phyloP scores from a whole-genome alignment of 129 eudicot species.

The Flaveria ramosissima region DNA sequence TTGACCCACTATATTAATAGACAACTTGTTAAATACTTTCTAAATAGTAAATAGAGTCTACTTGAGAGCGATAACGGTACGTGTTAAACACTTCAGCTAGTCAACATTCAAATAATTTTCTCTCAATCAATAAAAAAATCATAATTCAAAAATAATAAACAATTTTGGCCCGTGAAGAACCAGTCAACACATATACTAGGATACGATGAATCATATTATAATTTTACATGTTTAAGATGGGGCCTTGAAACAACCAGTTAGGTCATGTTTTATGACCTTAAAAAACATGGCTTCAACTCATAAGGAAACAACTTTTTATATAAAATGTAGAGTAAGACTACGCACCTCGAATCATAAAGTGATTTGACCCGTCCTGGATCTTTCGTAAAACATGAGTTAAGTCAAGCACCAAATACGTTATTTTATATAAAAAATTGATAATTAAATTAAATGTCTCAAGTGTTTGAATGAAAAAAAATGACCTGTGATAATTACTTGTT shows the following conservation, averaged over 20 bases:
- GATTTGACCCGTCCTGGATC: too few species aligned
- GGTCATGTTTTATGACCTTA: too few species aligned
- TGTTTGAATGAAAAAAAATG: neutral
- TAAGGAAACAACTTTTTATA: too few species aligned
- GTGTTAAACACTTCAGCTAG: conserved; percentile 5
- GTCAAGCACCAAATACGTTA: too few species aligned
- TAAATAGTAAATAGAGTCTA: neutral
- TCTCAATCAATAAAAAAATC: neutral
- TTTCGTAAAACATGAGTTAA: too few species aligned
- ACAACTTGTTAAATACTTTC: conserved; percentile 2
- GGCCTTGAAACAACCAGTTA: too few species aligned
- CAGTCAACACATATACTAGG: conserved; percentile 5
- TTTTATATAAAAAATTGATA: neutral
- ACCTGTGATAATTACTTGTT: neutral
- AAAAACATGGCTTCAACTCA: too few species aligned
- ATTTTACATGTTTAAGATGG: too few species aligned
- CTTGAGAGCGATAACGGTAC: neutral
- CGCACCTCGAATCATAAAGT: too few species aligned
- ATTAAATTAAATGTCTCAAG: neutral
- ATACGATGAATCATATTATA: neutral
- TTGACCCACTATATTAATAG: neutral
- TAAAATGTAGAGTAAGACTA: too few species aligned
- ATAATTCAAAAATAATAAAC: conserved; percentile 2
- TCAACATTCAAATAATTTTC: neutral
- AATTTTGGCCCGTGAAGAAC: conserved; percentile 3